phyloP scores from a whole-genome alignment of 2,329 filamentous ascomycete species.

The Madurella fahalii region DNA sequence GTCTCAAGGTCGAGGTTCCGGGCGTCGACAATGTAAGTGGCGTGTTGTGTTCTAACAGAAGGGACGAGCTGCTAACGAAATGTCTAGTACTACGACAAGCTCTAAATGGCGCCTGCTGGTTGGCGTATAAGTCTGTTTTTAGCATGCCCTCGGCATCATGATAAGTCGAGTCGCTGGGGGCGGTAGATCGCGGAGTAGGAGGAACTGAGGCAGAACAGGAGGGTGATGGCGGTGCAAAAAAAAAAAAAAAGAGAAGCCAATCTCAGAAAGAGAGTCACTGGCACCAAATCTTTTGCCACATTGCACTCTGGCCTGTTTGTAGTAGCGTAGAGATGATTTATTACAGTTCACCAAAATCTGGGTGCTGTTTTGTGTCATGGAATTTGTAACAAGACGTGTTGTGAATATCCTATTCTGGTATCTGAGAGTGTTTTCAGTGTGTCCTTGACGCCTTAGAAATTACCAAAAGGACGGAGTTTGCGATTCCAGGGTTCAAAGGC shows the following conservation, averaged over 20 bases:
- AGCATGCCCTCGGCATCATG: conserved; percentile 34
- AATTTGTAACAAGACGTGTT: background rate
- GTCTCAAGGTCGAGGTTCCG: conserved; percentile 94
- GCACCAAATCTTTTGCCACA: conserved; percentile 35
- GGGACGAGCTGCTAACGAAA: conserved; percentile 35
- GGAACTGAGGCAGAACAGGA: conserved; percentile 13
- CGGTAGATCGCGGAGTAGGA: conserved; percentile 18
- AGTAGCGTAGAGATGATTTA: conserved; percentile 43
- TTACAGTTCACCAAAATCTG: conserved; percentile 9
- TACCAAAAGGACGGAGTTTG: too few relatives aligned
- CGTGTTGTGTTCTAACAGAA: background rate
- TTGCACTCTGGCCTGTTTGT: conserved; percentile 34
- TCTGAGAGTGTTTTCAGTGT: background rate
- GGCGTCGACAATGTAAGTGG: conserved; percentile 89
- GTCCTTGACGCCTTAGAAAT: too few relatives aligned
- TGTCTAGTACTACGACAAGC: conserved; percentile 95
- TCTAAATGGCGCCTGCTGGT: conserved; percentile 60
- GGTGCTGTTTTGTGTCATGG: background rate
- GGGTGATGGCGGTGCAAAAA: conserved; percentile 24
- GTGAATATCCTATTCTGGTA: background rate
- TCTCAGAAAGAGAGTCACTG: conserved; percentile 34
- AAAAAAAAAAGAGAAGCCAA: conserved; percentile 26
- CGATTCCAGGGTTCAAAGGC: too few relatives aligned
- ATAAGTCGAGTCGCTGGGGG: conserved; percentile 13
- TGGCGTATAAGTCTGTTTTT: conserved; percentile 40